Evolutionary conservation across 2,329 filamentous ascomycete genomes (phyloP).

Genomic region (Colletotrichum falcatum): DNA sequence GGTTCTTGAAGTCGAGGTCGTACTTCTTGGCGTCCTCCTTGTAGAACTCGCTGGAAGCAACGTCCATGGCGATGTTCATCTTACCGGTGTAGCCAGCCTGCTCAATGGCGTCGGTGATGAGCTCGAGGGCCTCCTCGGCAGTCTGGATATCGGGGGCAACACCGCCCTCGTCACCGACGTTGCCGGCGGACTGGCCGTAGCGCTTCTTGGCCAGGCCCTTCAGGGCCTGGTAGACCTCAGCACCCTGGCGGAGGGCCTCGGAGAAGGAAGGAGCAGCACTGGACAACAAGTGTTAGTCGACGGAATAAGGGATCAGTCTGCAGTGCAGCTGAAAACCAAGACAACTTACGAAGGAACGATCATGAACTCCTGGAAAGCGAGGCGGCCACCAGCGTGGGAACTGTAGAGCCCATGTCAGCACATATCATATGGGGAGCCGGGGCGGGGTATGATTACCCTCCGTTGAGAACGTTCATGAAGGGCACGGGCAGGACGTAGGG

Average conservation of each 20-base stretch:
- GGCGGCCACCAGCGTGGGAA: constrained; percentile 96
- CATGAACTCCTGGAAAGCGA: constrained; percentile 98
- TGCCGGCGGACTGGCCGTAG: constrained; percentile 98
- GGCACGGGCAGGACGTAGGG: constrained; percentile 90
- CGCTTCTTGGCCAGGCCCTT: constrained; percentile 98
- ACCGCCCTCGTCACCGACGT: constrained; percentile 99
- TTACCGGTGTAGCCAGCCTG: constrained; percentile 94
- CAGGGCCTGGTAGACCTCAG: constrained; percentile 98
- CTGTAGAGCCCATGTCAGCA: constrained; percentile 53
- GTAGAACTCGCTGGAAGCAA: constrained; percentile 99
- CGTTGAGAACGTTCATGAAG: constrained; percentile 95
- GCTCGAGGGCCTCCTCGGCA: constrained; percentile 93
- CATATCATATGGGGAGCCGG: background rate
- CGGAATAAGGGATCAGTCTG: background rate
- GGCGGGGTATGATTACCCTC: constrained; percentile 59
- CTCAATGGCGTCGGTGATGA: constrained; percentile 95
- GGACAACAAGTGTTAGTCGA: constrained; percentile 16
- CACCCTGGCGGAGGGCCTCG: constrained; percentile 95
- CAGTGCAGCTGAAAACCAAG: background rate
- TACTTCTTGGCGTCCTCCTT: constrained; percentile 98
- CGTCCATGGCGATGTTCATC: constrained; percentile 99
- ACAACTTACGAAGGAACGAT: constrained; percentile 82
- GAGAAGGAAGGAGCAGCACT: constrained; percentile 89
- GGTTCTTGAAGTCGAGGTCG: constrained; percentile 99
- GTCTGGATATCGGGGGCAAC: constrained; percentile 99